These are phyloP conservation scores for Begonia fuchsioides DNA, from an alignment of 306 rosid genomes.

Conservation along the genomic window DNA sequence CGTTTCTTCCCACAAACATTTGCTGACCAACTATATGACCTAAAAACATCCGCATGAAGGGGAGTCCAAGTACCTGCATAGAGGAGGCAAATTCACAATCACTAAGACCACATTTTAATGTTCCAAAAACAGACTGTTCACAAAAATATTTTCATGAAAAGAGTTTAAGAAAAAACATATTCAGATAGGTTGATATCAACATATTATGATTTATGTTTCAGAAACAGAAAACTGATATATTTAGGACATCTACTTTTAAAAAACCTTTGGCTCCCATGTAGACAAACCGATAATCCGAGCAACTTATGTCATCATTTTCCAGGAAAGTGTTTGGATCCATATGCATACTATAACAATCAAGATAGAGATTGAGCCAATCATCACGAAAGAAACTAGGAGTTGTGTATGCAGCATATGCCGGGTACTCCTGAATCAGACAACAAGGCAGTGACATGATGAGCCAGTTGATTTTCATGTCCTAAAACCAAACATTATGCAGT, in stretches of 20 bases:
- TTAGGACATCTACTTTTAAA: conserved; percentile 9
- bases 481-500: too few species aligned
- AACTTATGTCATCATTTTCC: conserved; percentile 46
- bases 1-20: conserved; percentile 82
- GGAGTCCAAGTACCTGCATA: conserved; percentile 91
- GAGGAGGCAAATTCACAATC: conserved; percentile 8
- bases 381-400: conserved; percentile 70
- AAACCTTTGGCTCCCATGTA: conserved; percentile 87
- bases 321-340: conserved; percentile 36
- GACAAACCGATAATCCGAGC: conserved; percentile 92
- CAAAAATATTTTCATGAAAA: too few species aligned
- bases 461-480: too few species aligned
- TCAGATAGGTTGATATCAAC: too few species aligned
- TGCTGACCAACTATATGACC: conserved; percentile 94
- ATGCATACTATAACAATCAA: conserved; percentile 62
- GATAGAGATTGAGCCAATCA: conserved; percentile 91
- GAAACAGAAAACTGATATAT: not conserved
- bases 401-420: conserved; percentile 56
- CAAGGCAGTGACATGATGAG: conserved; percentile 15
- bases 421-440: conserved; percentile 57
- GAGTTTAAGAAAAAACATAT: too few species aligned
- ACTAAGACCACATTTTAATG: too few species aligned
- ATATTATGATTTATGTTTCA: too few species aligned
- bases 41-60: conserved; percentile 92
- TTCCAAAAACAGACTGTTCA: too few species aligned